These are phyloP conservation scores for Bondarzewia mesenterica DNA, from an alignment of 1,284 basidiomycete genomes.

Conservation along the genomic window DNA sequence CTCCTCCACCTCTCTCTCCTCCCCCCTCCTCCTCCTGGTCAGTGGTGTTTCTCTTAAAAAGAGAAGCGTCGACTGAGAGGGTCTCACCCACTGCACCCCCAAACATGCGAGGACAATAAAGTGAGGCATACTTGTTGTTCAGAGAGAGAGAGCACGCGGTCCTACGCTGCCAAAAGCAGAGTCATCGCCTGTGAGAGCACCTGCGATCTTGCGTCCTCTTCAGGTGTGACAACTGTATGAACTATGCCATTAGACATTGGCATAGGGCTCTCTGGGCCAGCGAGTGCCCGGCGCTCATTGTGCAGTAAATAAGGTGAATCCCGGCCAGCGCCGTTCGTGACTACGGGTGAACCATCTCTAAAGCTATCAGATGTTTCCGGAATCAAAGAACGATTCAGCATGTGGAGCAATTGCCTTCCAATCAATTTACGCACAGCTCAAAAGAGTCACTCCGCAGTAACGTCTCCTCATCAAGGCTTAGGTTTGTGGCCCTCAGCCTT, in stretches of 20 bases:
- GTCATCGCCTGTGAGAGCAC: constrained; percentile 46
- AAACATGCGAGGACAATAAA: too few relatives aligned
- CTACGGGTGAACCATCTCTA: constrained; percentile 25
- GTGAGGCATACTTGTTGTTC: constrained; percentile 63
- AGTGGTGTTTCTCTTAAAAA: too few relatives aligned
- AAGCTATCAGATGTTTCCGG: constrained; percentile 9
- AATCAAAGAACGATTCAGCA: too few relatives aligned
- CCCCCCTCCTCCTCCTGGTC: too few relatives aligned
- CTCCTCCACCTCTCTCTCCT: too few relatives aligned
- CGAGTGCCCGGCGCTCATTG: not conserved
- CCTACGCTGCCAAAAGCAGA: constrained; percentile 56
- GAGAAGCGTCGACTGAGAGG: too few relatives aligned
- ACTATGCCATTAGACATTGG: not conserved
- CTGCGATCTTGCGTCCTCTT: constrained; percentile 30
- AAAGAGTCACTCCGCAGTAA: constrained; percentile 36
- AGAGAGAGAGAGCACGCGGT: constrained; percentile 59
- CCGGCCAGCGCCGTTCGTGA: not conserved
- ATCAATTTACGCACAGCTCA: constrained; percentile 21
- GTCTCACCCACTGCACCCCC: too few relatives aligned
- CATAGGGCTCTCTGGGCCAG: not conserved
- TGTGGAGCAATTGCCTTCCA: too few relatives aligned
- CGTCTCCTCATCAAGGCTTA: constrained; percentile 53
- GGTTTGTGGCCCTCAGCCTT: constrained; percentile 59
- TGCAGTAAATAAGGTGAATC: not conserved
- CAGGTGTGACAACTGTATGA: constrained; percentile 12